These are phyloP conservation scores for Copromyces sp. DNA, from an alignment of 495 filamentous ascomycete species.

Conservation along the genomic window DNA sequence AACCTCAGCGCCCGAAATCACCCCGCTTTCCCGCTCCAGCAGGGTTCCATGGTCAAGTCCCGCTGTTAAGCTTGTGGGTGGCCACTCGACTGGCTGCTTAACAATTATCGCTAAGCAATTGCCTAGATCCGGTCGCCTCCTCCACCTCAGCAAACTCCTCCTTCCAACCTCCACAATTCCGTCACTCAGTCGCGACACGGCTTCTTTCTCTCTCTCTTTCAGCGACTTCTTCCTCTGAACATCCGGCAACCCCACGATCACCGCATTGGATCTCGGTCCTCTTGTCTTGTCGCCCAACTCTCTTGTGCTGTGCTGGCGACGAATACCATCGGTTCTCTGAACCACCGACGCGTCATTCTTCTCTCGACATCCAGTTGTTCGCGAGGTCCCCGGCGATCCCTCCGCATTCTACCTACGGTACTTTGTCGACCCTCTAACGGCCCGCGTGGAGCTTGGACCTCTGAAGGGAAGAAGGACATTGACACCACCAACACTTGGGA, in stretches of 20 bases:
- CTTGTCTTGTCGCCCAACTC: neutral
- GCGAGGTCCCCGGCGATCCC: neutral
- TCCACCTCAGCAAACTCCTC: conserved; percentile 18
- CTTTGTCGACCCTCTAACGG: neutral
- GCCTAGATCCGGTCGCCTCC: conserved; percentile 1
- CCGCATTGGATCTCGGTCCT: neutral
- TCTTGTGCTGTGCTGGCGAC: neutral
- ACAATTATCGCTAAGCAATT: neutral
- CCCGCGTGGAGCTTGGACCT: conserved; percentile 11
- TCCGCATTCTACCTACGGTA: neutral
- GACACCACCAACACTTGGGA: neutral
- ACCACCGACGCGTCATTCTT: neutral
- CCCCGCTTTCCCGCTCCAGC: neutral
- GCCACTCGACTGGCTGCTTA: neutral
- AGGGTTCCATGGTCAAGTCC: neutral
- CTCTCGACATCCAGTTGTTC: neutral
- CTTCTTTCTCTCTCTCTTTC: neutral
- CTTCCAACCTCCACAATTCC: conserved; percentile 23
- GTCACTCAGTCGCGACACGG: conserved; percentile 11
- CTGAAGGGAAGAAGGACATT: neutral
- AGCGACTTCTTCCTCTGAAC: neutral
- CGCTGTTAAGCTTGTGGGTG: neutral
- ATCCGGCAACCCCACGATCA: neutral
- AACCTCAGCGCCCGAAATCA: neutral
- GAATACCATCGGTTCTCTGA: neutral